These are phyloP conservation scores for Trichoderma polysporum DNA, from an alignment of 2,329 filamentous ascomycete species.

Conservation along the genomic window DNA sequence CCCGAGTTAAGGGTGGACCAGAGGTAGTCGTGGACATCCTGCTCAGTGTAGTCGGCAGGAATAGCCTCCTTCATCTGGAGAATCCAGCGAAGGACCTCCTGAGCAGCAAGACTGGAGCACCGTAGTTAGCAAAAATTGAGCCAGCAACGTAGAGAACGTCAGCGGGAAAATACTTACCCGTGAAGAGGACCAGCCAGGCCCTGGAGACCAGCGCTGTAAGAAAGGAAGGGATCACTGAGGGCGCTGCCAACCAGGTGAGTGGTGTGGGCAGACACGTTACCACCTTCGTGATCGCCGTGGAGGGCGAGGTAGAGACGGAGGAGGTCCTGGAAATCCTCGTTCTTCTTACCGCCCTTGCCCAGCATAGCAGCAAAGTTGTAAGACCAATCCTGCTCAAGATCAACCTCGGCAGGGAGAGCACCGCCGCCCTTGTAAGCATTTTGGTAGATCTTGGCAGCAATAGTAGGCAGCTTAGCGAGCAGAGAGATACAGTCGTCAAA, in stretches of 20 bases:
- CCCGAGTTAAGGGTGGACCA: slow-evolving; percentile 93
- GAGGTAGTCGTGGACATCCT: slow-evolving; percentile 84
- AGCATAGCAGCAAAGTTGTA: slow-evolving; percentile 98
- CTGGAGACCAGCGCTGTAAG: slow-evolving; percentile 92
- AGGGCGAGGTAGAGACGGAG: slow-evolving; percentile 92
- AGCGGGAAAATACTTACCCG: slow-evolving; percentile 44
- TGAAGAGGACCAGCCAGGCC: slow-evolving; percentile 82
- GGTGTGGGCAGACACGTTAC: slow-evolving; percentile 93
- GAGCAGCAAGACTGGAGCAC: slow-evolving; percentile 70
- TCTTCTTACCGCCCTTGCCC: slow-evolving; percentile 81
- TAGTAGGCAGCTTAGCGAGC: slow-evolving; percentile 92
- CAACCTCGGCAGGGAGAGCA: slow-evolving; percentile 71
- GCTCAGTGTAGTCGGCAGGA: slow-evolving; percentile 71
- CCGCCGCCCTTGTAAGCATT: slow-evolving; percentile 77
- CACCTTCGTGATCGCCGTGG: slow-evolving; percentile 96
- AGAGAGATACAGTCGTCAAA: slow-evolving; percentile 94
- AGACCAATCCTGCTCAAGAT: slow-evolving; percentile 89
- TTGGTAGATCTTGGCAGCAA: slow-evolving; percentile 97
- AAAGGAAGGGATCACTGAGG: slow-evolving; percentile 90
- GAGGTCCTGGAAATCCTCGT: slow-evolving; percentile 94
- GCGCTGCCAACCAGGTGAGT: slow-evolving; percentile 95
- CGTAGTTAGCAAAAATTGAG: background rate
- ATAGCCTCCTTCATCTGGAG: slow-evolving; percentile 92
- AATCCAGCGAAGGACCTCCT: slow-evolving; percentile 97
- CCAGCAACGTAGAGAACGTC: background rate